A percentile compares a stretch with the other conserved stretches of the same genome.
phyloP scores from a whole-genome alignment of 2,329 filamentous ascomycete species.

The Fusarium begoniae region DNA sequence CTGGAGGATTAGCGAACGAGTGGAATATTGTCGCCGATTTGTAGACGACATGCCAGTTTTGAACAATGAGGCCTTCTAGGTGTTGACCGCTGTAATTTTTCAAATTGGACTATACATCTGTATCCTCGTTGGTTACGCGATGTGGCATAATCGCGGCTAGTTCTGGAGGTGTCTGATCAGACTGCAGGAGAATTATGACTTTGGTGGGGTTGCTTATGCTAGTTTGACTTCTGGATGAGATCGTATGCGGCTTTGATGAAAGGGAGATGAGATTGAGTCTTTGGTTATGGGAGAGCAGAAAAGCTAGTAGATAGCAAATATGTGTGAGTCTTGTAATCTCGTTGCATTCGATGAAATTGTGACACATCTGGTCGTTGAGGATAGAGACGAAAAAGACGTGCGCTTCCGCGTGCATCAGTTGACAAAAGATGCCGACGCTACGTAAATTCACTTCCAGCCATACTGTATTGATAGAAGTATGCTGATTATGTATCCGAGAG shows the following conservation, averaged over 20 bases:
- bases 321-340: background rate
- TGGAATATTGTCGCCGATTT: rapidly evolving
- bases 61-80: background rate
- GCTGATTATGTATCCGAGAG: rapidly evolving
- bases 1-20: rapidly evolving
- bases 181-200: background rate
- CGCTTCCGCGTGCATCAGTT: rapidly evolving
- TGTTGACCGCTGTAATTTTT: rapidly evolving
- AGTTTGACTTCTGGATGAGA: background rate
- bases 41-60: rapidly evolving
- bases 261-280: background rate
- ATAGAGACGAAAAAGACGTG: rapidly evolving
- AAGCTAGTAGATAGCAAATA: background rate
- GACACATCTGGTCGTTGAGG: rapidly evolving
- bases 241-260: background rate
- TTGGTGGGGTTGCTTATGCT: background rate
- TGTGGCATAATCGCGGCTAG: background rate
- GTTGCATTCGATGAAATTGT: rapidly evolving
- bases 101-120: background rate
- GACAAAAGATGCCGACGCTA: background rate
- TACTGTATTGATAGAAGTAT: no score
- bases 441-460: rapidly evolving
- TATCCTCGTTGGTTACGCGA: rapidly evolving
- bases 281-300: rapidly evolving
- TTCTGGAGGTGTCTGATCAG: background rate